phyloP scores from a whole-genome alignment of 1,139 yeast genomes.

The Kodamaea sp. region DNA sequence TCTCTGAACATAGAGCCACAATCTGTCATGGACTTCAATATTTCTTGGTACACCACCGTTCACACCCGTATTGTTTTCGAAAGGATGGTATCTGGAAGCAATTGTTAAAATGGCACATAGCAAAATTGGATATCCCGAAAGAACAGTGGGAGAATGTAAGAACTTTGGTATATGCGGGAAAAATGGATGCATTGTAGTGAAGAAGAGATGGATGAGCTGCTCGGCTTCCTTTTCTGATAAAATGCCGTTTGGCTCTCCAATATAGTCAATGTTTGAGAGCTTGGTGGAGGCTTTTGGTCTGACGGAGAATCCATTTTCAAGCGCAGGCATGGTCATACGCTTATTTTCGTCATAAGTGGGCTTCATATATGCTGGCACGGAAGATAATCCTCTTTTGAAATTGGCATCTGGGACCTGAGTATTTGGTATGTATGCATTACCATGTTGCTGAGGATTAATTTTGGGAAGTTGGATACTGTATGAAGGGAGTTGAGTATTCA shows the following conservation, averaged over 20 bases:
- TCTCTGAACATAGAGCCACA: constrained; percentile 84
- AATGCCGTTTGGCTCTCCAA: constrained; percentile 58
- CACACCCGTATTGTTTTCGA: constrained; percentile 38
- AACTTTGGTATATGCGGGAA: constrained; percentile 84
- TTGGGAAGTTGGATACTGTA: neutral
- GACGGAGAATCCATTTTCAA: constrained; percentile 47
- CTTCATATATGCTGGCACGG: constrained; percentile 16
- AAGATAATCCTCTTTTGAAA: neutral
- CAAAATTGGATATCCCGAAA: constrained; percentile 79
- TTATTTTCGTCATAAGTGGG: constrained; percentile 10
- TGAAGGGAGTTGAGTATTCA: neutral
- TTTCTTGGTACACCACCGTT: constrained; percentile 44
- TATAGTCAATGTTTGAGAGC: constrained; percentile 63
- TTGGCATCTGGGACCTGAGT: neutral
- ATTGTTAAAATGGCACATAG: constrained; percentile 80
- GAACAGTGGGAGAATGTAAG: constrained; percentile 61
- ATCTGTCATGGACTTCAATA: constrained; percentile 68
- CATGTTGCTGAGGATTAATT: neutral
- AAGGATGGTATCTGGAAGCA: constrained; percentile 70
- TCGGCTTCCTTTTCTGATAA: constrained; percentile 70
- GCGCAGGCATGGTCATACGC: constrained; percentile 43
- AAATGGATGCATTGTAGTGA: constrained; percentile 81
- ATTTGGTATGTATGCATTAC: neutral
- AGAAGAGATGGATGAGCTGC: constrained; percentile 62
- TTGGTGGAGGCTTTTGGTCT: constrained; percentile 56